Evolutionary conservation across 441 rosid species (phyloP).

Genomic region (Gossypium gossypioides): DNA sequence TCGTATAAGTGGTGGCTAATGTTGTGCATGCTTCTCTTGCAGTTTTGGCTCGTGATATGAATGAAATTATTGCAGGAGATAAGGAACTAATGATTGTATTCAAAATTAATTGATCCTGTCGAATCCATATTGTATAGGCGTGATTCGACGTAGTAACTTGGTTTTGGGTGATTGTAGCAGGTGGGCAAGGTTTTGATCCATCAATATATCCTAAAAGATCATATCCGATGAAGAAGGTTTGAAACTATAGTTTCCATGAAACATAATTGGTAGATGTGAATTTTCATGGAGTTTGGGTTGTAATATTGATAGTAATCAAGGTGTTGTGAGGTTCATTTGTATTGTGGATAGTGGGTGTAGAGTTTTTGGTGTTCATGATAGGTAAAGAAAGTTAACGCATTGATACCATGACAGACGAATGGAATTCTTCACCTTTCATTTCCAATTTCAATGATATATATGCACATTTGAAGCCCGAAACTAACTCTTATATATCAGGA

Average conservation of each 20-base stretch:
- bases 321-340: background rate
- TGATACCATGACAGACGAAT: too few species aligned
- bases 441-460: too few species aligned
- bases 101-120: background rate
- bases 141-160: background rate
- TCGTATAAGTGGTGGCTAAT: background rate
- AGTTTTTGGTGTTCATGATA: background rate
- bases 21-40: background rate
- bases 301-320: background rate
- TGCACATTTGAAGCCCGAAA: too few species aligned
- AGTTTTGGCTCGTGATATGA: background rate
- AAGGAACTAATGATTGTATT: background rate
- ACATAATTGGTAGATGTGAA: background rate
- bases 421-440: too few species aligned
- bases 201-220: background rate
- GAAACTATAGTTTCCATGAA: background rate
- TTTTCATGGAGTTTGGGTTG: background rate
- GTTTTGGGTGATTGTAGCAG: background rate
- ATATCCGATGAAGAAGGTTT: background rate
- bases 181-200: background rate
- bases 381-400: too few species aligned
- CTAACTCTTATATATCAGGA: too few species aligned
- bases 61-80: background rate
- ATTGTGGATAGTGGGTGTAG: background rate
- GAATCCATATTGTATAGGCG: background rate